Evolutionary conservation across 2,329 filamentous ascomycete genomes (phyloP), one percentile per base, ranked within the genome.

Genomic region (Trichoderma gracile): DNA sequence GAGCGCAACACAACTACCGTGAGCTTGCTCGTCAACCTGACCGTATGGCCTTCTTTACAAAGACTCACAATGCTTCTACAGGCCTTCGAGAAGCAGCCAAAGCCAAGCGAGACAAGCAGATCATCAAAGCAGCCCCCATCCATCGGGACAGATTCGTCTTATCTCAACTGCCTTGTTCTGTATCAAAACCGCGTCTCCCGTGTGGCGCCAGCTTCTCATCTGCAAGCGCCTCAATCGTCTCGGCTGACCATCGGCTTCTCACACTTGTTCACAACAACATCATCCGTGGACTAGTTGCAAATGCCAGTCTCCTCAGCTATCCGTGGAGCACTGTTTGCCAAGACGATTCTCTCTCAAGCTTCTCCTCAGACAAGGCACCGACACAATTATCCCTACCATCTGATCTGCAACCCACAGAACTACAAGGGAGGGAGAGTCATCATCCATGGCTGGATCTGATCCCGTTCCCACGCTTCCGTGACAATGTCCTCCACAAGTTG

Each of bases 241-340:
- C 53, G 0, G 8, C 53, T 15, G 53, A 56, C 17, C 38, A 56
- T 19, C 40, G 23, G 2, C 38, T 56, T 27, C 53, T 56, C 15
- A 56, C 53, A 23, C 53, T 56, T 45, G 53, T 56, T 10, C 53
- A 56, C 40, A 56, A 56, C 19, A 56, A 56, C 21, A 56, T 56
- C 10, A 15, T 56, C 1, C 53, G 53, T 5, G 53, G 40, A 27
- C 21, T 56, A 27, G n/a, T 43, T 27, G 38, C 53, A 19, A 56
- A 56, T 45, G 53, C 53, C 15, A 56, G 14, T 12, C 40, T 56
- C 14, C 53, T 56, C 38, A 45, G 19, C 53, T 56, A 45, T 45
- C 53, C 53, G 3, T 56, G 53, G 53, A 30, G 38, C 10, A 27
- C 40, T 1, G 7, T 56, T 21, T 56, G 53, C n/a, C 53, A 56